Evolutionary conservation across 441 rosid species (phyloP), one percentile per base, ranked within the genome.

Genomic region (Adansonia madagascariensis): DNA sequence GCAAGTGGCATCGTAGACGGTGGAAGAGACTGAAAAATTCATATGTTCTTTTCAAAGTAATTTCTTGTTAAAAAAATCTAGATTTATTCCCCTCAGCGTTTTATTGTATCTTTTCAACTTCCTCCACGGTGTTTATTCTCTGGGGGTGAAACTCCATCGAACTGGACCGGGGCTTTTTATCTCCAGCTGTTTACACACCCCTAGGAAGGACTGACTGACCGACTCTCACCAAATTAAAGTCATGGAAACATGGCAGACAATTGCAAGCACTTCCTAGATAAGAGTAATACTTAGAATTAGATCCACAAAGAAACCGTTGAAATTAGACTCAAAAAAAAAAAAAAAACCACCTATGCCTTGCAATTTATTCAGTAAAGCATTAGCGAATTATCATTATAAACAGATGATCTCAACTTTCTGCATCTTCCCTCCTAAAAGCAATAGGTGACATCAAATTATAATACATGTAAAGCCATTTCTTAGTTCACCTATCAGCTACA

Each of bases 401-500:
- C 9, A n/a, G 31, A 57, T 57, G 31, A 9, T 59, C 31, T 20
- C 14, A 57, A 20, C 62, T 8, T 60, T 60, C 41, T 4, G 15
- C 64, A 60, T 60, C 64, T 60, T 60, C 64, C 11, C 15, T 60
- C 35, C 14, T n/a, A 12, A 24, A 24, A 11, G 41, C 35, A 1
- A 60, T 7, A 24, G 14, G n/a, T 60, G 14, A 60, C 4, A 14
- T 60, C 41, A 11, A 60, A 24, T 20, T 59, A 27, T 20, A 31
- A 6, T 10, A 24, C 7, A 65, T 41, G 20, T 65, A 63, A 63
- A 12, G 24, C n/a, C 41, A 60, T 15, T 60, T 60, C 65, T 22
- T 17, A 59, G 63, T 10, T 59, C 18, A 52, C 57, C 57, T 52
- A 52, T 59, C 63, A 22, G 11, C 63, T 59, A 59, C 63, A 59